phyloP scores from a whole-genome alignment of 2,329 filamentous ascomycete genomes.

The Graphilbum ipis-grandicollis region DNA sequence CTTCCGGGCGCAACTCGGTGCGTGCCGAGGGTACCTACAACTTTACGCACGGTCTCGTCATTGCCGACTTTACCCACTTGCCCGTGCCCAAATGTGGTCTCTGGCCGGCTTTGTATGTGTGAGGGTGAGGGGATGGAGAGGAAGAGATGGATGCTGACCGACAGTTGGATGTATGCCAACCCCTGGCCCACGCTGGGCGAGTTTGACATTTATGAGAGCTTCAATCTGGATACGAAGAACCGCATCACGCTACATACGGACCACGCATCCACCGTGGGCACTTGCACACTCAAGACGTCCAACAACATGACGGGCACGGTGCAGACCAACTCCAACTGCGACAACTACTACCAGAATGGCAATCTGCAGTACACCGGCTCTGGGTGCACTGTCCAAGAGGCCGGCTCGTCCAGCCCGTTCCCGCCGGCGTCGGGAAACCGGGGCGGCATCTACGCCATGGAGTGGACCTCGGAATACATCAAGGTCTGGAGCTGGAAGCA shows the following conservation, averaged over 20 bases:
- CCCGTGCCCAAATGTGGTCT: slow-evolving; percentile 47
- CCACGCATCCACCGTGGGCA: slow-evolving; percentile 13
- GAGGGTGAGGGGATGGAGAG: too few species aligned
- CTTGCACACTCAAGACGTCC: slow-evolving; percentile 16
- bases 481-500: slow-evolving; percentile 23
- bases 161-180: slow-evolving; percentile 31
- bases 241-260: slow-evolving; percentile 41
- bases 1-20: slow-evolving; percentile 33
- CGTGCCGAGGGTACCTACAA: slow-evolving; percentile 43
- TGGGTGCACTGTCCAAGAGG: slow-evolving; percentile 24
- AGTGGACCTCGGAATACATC: slow-evolving; percentile 23
- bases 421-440: slow-evolving; percentile 7
- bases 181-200: slow-evolving; percentile 46
- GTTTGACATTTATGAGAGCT: slow-evolving; percentile 51
- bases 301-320: slow-evolving; percentile 15
- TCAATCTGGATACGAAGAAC: slow-evolving; percentile 37
- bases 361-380: slow-evolving; percentile 19
- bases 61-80: slow-evolving; percentile 53
- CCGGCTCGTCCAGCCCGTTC: slow-evolving; percentile 5
- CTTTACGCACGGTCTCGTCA: slow-evolving; percentile 51
- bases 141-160: neutral
- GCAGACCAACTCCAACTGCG: slow-evolving; percentile 20
- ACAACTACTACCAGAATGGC: slow-evolving; percentile 13
- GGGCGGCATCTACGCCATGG: slow-evolving; percentile 18
- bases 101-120: slow-evolving; percentile 54